Percentiles rank a stretch among this genome's conserved stretches.
These are phyloP conservation scores for Phytophthora macrochlamydospora DNA, from an alignment of 352 stramenopile species.

Conservation along the genomic window DNA sequence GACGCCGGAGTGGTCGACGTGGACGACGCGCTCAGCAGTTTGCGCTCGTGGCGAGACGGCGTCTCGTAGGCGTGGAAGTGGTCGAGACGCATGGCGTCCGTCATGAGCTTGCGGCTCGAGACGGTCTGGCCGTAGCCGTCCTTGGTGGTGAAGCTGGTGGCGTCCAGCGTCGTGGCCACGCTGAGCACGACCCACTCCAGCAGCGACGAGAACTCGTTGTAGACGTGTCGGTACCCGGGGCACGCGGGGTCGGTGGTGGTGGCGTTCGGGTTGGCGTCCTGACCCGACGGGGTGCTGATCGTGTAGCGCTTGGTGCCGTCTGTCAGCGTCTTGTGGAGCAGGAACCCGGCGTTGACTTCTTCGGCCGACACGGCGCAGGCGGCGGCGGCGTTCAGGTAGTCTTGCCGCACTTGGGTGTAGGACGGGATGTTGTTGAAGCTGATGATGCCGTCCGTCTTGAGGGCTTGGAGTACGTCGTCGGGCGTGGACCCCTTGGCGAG, in stretches of 20 bases:
- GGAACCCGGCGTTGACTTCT: conserved; percentile 39
- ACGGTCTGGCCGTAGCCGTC: conserved; percentile 44
- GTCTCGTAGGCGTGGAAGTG: conserved; percentile 69
- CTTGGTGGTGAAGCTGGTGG: conserved; percentile 44
- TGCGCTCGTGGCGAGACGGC: conserved; percentile 25
- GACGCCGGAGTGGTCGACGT: conserved; percentile 4
- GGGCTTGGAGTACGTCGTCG: conserved; percentile 45
- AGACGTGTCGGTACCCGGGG: conserved; percentile 44
- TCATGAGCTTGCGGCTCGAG: conserved; percentile 56
- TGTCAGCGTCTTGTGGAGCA: conserved; percentile 60
- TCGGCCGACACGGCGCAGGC: conserved; percentile 50
- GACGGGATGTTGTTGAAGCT: conserved; percentile 63
- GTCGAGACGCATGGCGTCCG: conserved; percentile 59
- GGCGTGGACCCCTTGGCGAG: conserved; percentile 40
- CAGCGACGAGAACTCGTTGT: conserved; percentile 47
- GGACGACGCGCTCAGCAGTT: conserved; percentile 11
- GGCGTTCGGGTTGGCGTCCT: conserved; percentile 32
- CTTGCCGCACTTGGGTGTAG: conserved; percentile 44
- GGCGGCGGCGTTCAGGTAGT: conserved; percentile 55
- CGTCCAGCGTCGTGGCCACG: conserved; percentile 49
- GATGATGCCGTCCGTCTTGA: conserved; percentile 76
- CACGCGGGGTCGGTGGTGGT: conserved; percentile 39
- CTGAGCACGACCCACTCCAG: conserved; percentile 53
- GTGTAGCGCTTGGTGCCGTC: conserved; percentile 76
- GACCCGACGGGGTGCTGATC: conserved; percentile 62